These are phyloP conservation scores for Sphagnum tenellum DNA, from an alignment of 225 moss, liverwort and hornwort genomes.

Conservation along the genomic window DNA sequence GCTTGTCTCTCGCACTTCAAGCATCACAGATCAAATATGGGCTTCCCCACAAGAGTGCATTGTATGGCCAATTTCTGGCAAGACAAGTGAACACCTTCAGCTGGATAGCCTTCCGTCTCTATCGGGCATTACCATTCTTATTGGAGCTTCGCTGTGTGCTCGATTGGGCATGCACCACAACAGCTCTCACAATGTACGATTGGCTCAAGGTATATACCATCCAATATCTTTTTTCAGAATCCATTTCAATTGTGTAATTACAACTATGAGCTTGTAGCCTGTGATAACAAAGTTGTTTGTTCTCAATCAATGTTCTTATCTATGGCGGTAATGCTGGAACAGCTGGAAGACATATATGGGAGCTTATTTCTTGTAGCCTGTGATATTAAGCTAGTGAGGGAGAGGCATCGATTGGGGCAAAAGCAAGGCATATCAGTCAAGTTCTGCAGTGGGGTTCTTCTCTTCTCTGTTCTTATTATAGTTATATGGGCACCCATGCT, in stretches of 20 bases:
- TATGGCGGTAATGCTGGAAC: background rate
- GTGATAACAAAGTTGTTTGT: too few relatives aligned
- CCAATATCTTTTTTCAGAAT: background rate
- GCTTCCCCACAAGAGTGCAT: conserved; percentile 30
- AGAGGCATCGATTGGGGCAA: conserved; percentile 26
- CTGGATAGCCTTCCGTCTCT: conserved; percentile 31
- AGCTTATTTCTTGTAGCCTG: conserved; percentile 37
- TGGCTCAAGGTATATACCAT: conserved; percentile 27
- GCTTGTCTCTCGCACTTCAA: conserved; percentile 25
- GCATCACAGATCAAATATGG: conserved; percentile 36
- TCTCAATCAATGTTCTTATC: too few relatives aligned
- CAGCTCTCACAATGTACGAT: conserved; percentile 35
- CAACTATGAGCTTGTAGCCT: too few relatives aligned
- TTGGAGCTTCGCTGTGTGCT: conserved; percentile 43
- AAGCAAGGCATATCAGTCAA: conserved; percentile 35
- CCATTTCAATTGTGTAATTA: too few relatives aligned
- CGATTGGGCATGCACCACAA: conserved; percentile 42
- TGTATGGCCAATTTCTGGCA: conserved; percentile 33
- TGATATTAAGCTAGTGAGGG: conserved; percentile 27
- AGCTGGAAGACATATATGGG: conserved; percentile 47
- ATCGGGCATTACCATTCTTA: conserved; percentile 30
- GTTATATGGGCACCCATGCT: conserved; percentile 46
- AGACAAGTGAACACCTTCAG: conserved; percentile 17
- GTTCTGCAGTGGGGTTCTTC: conserved; percentile 31
- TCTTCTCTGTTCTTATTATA: conserved; percentile 28